These are phyloP conservation scores for Geotrichum aggregatum DNA, from an alignment of 1,139 yeast genomes.

Conservation along the genomic window DNA sequence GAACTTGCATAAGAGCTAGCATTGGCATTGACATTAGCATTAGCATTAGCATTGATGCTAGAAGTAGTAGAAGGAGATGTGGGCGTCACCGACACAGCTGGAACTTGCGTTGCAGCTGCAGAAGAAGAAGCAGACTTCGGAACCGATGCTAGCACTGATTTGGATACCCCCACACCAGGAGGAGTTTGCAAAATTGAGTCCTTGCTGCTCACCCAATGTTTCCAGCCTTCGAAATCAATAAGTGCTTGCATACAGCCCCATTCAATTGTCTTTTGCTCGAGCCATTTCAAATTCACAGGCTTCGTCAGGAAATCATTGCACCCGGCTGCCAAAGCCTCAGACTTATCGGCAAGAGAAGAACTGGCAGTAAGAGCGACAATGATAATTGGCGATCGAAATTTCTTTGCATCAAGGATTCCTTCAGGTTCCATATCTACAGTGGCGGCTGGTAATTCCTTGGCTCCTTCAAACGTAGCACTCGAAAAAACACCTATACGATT, in stretches of 20 bases:
- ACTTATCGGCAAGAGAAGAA: slow-evolving; percentile 79
- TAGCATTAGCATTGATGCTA: no score
- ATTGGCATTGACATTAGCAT: no score
- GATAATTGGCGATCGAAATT: slow-evolving; percentile 85
- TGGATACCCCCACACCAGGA: neutral
- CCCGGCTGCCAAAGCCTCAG: slow-evolving; percentile 92
- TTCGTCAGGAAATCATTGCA: slow-evolving; percentile 96
- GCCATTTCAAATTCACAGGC: slow-evolving; percentile 92
- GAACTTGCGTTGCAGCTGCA: no score
- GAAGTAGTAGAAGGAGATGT: no score
- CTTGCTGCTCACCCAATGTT: slow-evolving; percentile 60
- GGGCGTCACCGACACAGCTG: no score
- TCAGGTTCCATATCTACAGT: slow-evolving; percentile 28
- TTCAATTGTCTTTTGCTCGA: slow-evolving; percentile 88
- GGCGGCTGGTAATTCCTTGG: slow-evolving; percentile 17
- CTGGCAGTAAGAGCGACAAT: slow-evolving; percentile 95
- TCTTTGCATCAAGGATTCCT: slow-evolving; percentile 53
- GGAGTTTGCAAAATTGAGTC: neutral
- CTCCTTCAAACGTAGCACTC: slow-evolving; percentile 23
- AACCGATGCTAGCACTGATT: no score
- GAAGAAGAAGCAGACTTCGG: no score
- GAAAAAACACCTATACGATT: slow-evolving; percentile 82
- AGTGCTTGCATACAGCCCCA: slow-evolving; percentile 95
- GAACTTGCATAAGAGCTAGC: no score
- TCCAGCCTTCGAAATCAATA: slow-evolving; percentile 95